Percentiles rank a stretch among this genome's conserved stretches.
phyloP scores from a whole-genome alignment of 176 grass and related monocot genomes.

The Aegilops sharonensis region DNA sequence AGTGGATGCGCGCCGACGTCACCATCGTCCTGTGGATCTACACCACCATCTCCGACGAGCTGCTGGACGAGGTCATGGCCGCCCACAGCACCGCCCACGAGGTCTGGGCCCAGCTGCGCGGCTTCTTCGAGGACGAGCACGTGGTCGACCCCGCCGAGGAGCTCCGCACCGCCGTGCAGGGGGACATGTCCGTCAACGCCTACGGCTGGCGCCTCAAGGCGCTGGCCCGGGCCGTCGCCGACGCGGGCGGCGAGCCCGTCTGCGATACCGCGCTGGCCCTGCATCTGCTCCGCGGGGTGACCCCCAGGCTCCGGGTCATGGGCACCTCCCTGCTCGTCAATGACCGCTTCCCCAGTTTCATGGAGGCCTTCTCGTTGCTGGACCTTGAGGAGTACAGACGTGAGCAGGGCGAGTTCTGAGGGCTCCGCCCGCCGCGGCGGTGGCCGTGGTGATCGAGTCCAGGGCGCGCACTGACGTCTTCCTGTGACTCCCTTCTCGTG shows the following conservation, averaged over 20 bases:
- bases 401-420: not conserved
- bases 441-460: not conserved
- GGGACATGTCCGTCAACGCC: not conserved
- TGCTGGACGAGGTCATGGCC: not conserved
- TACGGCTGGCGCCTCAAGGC: not conserved
- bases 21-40: not conserved
- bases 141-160: not conserved
- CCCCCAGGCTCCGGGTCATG: not conserved
- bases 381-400: not conserved
- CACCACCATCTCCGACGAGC: not conserved
- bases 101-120: not conserved
- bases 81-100: not conserved
- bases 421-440: not conserved
- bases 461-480: not conserved
- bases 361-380: not conserved
- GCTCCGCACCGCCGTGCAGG: not conserved
- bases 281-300: not conserved
- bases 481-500: too few relatives aligned
- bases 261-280: not conserved
- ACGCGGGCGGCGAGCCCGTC: not conserved
- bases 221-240: not conserved
- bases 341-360: not conserved
- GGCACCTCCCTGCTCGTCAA: not conserved
- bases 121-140: not conserved
- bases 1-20: not conserved